A percentile compares a stretch with the other conserved stretches of the same genome.
Evolutionary conservation across 257 asterid genomes (phyloP).

Genomic region (Perilla frutescens): DNA sequence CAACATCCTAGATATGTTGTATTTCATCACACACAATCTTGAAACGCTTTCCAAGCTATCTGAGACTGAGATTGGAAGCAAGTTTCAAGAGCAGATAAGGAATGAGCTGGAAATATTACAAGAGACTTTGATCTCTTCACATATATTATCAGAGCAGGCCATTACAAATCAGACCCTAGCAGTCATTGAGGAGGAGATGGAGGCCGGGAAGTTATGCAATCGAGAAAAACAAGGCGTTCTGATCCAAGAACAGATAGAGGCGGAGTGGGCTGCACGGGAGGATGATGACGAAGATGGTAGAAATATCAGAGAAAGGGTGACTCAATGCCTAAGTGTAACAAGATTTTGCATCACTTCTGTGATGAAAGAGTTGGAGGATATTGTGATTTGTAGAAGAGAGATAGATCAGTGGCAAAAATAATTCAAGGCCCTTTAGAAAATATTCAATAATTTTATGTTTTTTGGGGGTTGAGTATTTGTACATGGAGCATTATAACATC

Average conservation of each 20-base stretch:
- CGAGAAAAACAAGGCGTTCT: slow-evolving; percentile 5
- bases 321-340: slow-evolving; percentile 39
- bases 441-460: too few relatives aligned
- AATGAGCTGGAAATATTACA: slow-evolving; percentile 41
- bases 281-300: slow-evolving; percentile 32
- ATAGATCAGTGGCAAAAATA: slow-evolving; percentile 41
- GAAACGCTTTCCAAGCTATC: slow-evolving; percentile 41
- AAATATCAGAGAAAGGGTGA: slow-evolving; percentile 28
- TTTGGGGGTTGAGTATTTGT: too few relatives aligned
- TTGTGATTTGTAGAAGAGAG: slow-evolving; percentile 34
- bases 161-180: slow-evolving; percentile 5
- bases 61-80: slow-evolving; percentile 32
- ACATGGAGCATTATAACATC: too few relatives aligned
- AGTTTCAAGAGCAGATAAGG: slow-evolving; percentile 45
- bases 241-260: slow-evolving; percentile 27
- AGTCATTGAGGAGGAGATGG: slow-evolving; percentile 41
- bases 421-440: neutral
- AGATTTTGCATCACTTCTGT: slow-evolving; percentile 47
- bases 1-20: slow-evolving; percentile 44
- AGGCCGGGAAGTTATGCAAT: slow-evolving; percentile 39
- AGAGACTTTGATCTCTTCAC: slow-evolving; percentile 41
- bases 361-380: slow-evolving; percentile 40
- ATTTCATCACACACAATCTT: slow-evolving; percentile 44
- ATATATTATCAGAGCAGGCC: slow-evolving; percentile 36
- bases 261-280: slow-evolving; percentile 18